Evolutionary conservation across 495 filamentous ascomycete species (phyloP).

Genomic region (Podospora sp.): DNA sequence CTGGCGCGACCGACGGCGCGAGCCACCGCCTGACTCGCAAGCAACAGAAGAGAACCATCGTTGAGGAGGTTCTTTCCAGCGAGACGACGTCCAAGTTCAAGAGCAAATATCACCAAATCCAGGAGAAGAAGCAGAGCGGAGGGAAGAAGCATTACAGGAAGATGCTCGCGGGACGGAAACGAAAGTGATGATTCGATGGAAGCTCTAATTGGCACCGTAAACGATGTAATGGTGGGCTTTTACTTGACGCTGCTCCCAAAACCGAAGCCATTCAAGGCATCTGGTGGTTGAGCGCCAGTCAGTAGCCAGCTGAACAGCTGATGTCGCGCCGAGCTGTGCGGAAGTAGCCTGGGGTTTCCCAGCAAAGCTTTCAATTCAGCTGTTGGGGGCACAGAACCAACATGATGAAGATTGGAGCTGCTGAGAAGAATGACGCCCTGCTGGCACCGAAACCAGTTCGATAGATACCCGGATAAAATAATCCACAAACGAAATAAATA

Average conservation of each 20-base stretch:
- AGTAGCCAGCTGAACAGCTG: neutral
- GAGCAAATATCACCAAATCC: constrained; percentile 40
- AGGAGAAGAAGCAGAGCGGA: constrained; percentile 36
- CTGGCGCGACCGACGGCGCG: constrained; percentile 87
- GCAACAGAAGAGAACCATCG: constrained; percentile 84
- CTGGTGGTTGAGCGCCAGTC: neutral
- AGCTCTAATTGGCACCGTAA: neutral
- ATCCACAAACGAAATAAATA: constrained; percentile 1
- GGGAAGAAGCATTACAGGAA: constrained; percentile 39
- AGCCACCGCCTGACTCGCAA: constrained; percentile 77
- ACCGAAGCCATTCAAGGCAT: neutral
- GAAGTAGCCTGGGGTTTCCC: neutral
- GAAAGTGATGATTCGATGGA: constrained; percentile 22
- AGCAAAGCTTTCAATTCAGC: neutral
- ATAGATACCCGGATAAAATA: constrained; percentile 19
- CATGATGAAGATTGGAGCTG: neutral
- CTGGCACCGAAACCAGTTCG: neutral
- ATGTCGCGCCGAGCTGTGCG: neutral
- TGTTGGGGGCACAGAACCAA: constrained; percentile 7
- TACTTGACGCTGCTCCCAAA: neutral
- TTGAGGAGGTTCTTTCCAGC: constrained; percentile 78
- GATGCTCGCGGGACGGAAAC: constrained; percentile 33
- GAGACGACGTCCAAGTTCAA: constrained; percentile 50
- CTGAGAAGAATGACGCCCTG: neutral
- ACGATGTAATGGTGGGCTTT: neutral